phyloP scores from a whole-genome alignment of 805 yeast species.

The Schwanniomyces yamadae region DNA sequence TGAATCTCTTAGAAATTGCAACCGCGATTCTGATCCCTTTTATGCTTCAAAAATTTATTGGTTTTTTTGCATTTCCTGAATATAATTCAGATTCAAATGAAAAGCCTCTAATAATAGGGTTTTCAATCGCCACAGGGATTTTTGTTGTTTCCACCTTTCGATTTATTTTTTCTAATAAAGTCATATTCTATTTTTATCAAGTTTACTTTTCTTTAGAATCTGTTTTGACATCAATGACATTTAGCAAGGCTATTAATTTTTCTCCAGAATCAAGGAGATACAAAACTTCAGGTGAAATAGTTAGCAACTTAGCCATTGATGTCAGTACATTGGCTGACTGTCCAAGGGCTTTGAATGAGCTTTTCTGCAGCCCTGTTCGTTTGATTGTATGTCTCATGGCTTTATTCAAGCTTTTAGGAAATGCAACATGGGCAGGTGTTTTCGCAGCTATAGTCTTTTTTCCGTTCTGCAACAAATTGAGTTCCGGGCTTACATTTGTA shows the following conservation, averaged over 20 bases:
- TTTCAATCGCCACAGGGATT: constrained; percentile 22
- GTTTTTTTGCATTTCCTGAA: constrained; percentile 20
- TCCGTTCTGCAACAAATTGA: constrained; percentile 29
- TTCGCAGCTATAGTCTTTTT: constrained; percentile 29
- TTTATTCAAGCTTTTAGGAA: constrained; percentile 33
- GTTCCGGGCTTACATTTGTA: constrained; percentile 22
- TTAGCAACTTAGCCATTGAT: constrained; percentile 34
- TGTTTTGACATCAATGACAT: constrained; percentile 24
- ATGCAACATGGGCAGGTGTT: constrained; percentile 38
- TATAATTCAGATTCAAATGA: constrained; percentile 5
- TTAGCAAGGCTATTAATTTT: constrained; percentile 26
- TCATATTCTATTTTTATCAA: constrained; percentile 12
- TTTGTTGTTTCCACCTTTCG: constrained; percentile 24
- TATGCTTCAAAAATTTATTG: constrained; percentile 27
- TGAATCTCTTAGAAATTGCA: constrained; percentile 22
- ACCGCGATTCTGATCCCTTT: constrained; percentile 28
- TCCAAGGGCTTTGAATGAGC: constrained; percentile 16
- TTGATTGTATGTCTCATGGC: constrained; percentile 27
- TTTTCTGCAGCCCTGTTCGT: constrained; percentile 23
- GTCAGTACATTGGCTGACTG: constrained; percentile 15
- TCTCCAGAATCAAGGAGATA: constrained; percentile 32
- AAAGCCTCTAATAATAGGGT: constrained; percentile 24
- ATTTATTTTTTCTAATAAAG: constrained; percentile 22
- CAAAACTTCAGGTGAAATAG: constrained; percentile 34
- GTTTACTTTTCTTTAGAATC: constrained; percentile 17